Conservation (phyloP, 257 asterid genomes). For the Haberlea rhodopensis region DNA sequence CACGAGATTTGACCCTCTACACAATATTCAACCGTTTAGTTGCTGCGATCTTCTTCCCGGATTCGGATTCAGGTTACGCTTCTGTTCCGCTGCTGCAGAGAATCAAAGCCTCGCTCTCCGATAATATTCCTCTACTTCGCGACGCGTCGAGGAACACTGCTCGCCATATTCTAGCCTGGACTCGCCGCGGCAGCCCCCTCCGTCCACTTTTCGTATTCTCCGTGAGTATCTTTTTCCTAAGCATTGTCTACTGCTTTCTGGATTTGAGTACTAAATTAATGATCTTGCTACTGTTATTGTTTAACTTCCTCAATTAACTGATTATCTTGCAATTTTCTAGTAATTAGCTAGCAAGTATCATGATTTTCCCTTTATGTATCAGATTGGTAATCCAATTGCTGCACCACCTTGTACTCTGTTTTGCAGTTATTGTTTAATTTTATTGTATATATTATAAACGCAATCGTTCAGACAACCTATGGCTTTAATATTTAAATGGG, state of each 20-base stretch:
- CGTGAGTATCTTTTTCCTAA: constrained; percentile 52
- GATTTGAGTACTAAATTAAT: too few relatives aligned
- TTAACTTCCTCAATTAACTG: background rate
- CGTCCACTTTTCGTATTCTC: constrained; percentile 74
- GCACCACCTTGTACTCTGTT: background rate
- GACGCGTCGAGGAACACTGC: constrained; percentile 59
- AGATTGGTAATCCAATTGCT: too few relatives aligned
- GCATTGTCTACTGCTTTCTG: too few relatives aligned
- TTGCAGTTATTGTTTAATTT: too few relatives aligned
- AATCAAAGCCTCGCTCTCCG: constrained; percentile 44
- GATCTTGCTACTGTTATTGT: background rate
- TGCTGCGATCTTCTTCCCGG: constrained; percentile 44
- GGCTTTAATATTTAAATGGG: too few relatives aligned
- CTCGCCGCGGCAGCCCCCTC: constrained; percentile 67
- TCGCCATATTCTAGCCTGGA: constrained; percentile 50
- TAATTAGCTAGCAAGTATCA: background rate
- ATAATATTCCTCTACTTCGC: constrained; percentile 59
- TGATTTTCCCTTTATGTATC: background rate
- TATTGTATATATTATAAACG: background rate
- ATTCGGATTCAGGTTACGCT: constrained; percentile 22
- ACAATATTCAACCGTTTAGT: constrained; percentile 48
- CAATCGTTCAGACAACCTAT: background rate
- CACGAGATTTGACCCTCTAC: constrained; percentile 42
- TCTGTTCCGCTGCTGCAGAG: constrained; percentile 42
- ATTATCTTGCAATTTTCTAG: background rate